Conservation (phyloP, 257 asterid species). For the Jaltomata sinuosa region DNA sequence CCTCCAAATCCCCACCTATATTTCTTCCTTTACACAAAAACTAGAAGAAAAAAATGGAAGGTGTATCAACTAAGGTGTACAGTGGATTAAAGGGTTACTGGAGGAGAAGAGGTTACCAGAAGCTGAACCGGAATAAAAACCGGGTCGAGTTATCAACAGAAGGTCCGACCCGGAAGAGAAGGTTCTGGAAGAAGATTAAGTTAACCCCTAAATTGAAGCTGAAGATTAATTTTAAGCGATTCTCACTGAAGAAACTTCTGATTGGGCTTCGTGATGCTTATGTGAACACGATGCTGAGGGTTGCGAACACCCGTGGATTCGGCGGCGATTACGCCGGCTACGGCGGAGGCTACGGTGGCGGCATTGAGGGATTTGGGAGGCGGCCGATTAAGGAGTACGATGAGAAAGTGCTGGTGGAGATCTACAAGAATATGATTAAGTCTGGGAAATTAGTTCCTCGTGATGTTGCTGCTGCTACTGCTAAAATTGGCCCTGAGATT, state of each 20-base stretch:
- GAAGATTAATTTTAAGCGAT: constrained; percentile 11
- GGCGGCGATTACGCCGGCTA: constrained; percentile 13
- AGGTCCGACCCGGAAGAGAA: not conserved
- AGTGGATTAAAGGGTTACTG: constrained; percentile 21
- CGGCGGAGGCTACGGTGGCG: constrained; percentile 20
- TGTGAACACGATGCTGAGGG: constrained; percentile 23
- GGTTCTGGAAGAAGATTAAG: constrained; percentile 26
- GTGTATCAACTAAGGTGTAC: constrained; percentile 1
- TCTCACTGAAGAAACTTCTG: constrained; percentile 22
- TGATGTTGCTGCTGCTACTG: constrained; percentile 17
- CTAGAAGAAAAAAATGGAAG: constrained; percentile 13
- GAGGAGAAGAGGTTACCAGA: constrained; percentile 23
- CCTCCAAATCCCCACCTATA: not conserved
- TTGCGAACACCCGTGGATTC: constrained; percentile 14
- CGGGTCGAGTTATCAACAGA: not conserved
- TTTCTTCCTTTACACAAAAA: not conserved
- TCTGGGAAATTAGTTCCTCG: constrained; percentile 42
- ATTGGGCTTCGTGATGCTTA: constrained; percentile 26
- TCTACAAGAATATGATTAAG: constrained; percentile 31
- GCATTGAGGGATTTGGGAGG: constrained; percentile 32
- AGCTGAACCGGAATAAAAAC: constrained; percentile 6
- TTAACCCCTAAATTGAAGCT: constrained; percentile 13
- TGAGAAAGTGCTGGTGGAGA: constrained; percentile 31
- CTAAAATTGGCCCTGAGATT: not conserved
- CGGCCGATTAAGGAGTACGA: constrained; percentile 35